Evolutionary conservation across 129 eudicot species (phyloP).

Genomic region (Cynara cardunculus): DNA sequence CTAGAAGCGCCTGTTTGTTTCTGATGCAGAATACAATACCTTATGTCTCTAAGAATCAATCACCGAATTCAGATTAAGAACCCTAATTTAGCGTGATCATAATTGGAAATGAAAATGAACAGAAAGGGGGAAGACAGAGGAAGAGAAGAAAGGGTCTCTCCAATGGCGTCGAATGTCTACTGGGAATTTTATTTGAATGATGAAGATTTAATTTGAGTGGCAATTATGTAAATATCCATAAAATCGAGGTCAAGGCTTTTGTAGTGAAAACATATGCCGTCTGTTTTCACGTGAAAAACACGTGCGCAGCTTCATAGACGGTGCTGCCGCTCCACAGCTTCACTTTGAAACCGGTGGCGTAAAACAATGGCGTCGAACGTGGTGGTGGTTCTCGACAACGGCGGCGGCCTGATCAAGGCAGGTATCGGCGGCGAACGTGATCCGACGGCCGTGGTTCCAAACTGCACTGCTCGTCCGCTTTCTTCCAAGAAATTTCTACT

Average conservation of each 20-base stretch:
- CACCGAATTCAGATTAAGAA: not conserved
- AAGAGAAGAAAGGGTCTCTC: not conserved
- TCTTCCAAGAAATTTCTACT: slow-evolving; percentile 68
- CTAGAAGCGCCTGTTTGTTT: slow-evolving; percentile 2
- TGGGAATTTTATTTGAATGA: not conserved
- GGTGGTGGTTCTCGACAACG: slow-evolving; percentile 94
- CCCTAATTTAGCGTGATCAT: not conserved
- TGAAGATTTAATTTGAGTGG: not conserved
- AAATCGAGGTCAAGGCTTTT: not conserved
- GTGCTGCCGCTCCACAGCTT: not conserved
- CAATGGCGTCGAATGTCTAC: not conserved
- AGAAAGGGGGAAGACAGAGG: not conserved
- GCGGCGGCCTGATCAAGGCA: slow-evolving; percentile 82
- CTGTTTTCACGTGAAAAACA: slow-evolving; percentile 10
- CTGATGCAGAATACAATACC: not conserved
- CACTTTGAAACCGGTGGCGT: not conserved
- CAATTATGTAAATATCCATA: not conserved
- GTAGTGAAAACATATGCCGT: not conserved
- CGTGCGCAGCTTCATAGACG: slow-evolving; percentile 3
- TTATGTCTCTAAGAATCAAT: not conserved
- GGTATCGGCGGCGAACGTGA: slow-evolving; percentile 88
- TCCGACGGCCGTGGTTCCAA: slow-evolving; percentile 72
- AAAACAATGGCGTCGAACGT: slow-evolving; percentile 42
- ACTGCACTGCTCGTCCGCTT: slow-evolving; percentile 72
- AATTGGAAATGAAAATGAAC: not conserved